Percentiles rank a stretch among this genome's conserved stretches.
Conservation (phyloP, 2,329 filamentous ascomycete genomes). For the Calonectria pauciramosa region DNA sequence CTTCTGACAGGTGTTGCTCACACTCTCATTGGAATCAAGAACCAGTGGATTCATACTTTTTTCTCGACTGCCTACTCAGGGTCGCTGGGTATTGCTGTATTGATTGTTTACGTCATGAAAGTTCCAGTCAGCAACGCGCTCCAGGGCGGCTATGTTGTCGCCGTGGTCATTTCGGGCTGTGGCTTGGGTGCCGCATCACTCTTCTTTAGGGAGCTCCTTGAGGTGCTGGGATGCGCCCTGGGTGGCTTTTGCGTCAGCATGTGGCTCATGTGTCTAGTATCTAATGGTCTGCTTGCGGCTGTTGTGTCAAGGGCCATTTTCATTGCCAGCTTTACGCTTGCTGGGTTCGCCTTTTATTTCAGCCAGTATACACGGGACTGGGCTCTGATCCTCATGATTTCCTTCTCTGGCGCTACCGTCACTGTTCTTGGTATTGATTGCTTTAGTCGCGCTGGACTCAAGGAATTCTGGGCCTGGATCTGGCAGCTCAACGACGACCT, state of each 20-base stretch:
- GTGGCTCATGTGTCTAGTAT: slow-evolving; percentile 87
- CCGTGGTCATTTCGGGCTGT: slow-evolving; percentile 78
- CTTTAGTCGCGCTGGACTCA: slow-evolving; percentile 89
- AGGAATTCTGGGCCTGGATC: slow-evolving; percentile 96
- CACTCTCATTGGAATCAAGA: slow-evolving; percentile 85
- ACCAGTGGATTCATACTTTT: slow-evolving; percentile 83
- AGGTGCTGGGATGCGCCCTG: slow-evolving; percentile 85
- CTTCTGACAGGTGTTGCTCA: slow-evolving; percentile 80
- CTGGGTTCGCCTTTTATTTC: slow-evolving; percentile 81
- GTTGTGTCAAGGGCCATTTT: slow-evolving; percentile 78
- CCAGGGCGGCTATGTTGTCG: slow-evolving; percentile 90
- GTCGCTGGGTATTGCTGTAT: slow-evolving; percentile 80
- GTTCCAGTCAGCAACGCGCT: slow-evolving; percentile 80
- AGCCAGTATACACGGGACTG: slow-evolving; percentile 84
- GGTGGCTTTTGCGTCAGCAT: slow-evolving; percentile 89
- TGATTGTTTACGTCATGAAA: slow-evolving; percentile 91
- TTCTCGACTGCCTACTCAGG: slow-evolving; percentile 83
- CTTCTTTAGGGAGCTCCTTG: slow-evolving; percentile 86
- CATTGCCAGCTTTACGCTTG: slow-evolving; percentile 79
- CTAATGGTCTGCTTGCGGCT: slow-evolving; percentile 79
- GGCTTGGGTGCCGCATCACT: slow-evolving; percentile 81
- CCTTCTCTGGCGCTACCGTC: slow-evolving; percentile 86
- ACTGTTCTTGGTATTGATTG: slow-evolving; percentile 90
- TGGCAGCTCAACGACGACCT: slow-evolving; percentile 86
- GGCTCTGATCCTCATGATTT: slow-evolving; percentile 80